Evolutionary conservation across 345 rosid genomes (phyloP).

Genomic region (Arabidopsis thaliana): TAIR10.1 NC_003070.9:3376001-3376500

Average conservation of each 20-base stretch:
- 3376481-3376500: background rate
- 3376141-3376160: background rate
- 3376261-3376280: slow-evolving; percentile 98
- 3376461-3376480: slow-evolving; percentile 69
- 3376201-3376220: slow-evolving; percentile 98
- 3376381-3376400: slow-evolving; percentile 59
- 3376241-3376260: slow-evolving; percentile 99
- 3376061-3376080: background rate
- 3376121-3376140: background rate
- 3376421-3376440: slow-evolving; percentile 97
- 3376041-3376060: slow-evolving; percentile 6
- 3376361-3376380: slow-evolving; percentile 24
- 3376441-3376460: slow-evolving; percentile 96
- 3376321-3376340: slow-evolving; percentile 1
- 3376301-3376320: slow-evolving; percentile 18
- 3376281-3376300: slow-evolving; percentile 74
- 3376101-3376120: background rate
- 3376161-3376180: slow-evolving; percentile 65
- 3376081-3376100: slow-evolving; percentile 10
- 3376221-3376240: slow-evolving; percentile 99
- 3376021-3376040: background rate
- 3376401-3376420: slow-evolving; percentile 99
- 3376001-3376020: slow-evolving; percentile 12
- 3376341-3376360: background rate
- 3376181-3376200: slow-evolving; percentile 92